Conservation (phyloP, 1,139 yeast species). For the Sugiyamaella japonica region DNA sequence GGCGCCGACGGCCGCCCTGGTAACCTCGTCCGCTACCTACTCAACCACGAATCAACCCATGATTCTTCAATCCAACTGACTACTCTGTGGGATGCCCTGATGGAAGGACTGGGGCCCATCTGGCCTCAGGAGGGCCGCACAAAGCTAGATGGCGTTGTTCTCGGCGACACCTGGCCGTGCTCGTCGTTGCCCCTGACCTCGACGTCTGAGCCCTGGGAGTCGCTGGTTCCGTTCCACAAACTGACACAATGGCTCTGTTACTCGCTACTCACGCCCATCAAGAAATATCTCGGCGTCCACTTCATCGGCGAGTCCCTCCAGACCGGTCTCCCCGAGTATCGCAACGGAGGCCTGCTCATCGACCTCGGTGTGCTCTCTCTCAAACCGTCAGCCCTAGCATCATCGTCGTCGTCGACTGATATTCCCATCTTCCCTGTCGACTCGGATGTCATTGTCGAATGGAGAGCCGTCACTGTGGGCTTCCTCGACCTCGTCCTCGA, state of each 20-base stretch:
- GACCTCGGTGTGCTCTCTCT: conserved; percentile 52
- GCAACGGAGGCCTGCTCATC: conserved; percentile 61
- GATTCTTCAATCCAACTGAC: conserved; percentile 42
- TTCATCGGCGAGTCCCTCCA: conserved; percentile 48
- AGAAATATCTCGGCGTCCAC: conserved; percentile 44
- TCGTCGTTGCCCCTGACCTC: conserved; percentile 37
- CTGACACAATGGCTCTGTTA: conserved; percentile 64
- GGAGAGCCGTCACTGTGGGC: conserved; percentile 61
- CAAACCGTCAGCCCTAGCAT: conserved; percentile 37
- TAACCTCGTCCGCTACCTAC: conserved; percentile 50
- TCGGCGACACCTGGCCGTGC: conserved; percentile 62
- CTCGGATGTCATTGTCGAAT: conserved; percentile 61
- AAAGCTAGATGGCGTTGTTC: conserved; percentile 47
- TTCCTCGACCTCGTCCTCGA: conserved; percentile 53
- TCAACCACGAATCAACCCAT: conserved; percentile 23
- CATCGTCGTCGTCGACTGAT: background rate
- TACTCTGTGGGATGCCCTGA: conserved; percentile 52
- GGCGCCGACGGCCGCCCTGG: conserved; percentile 56
- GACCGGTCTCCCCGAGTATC: conserved; percentile 63
- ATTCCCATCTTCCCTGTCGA: conserved; percentile 54
- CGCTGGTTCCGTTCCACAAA: conserved; percentile 59
- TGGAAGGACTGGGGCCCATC: conserved; percentile 53
- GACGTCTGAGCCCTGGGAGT: conserved; percentile 35
- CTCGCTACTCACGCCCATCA: conserved; percentile 54
- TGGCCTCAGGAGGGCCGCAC: conserved; percentile 60